These are phyloP conservation scores for Fonsecaea pedrosoi DNA, from an alignment of 2,329 filamentous ascomycete species.

Conservation along the genomic window DNA sequence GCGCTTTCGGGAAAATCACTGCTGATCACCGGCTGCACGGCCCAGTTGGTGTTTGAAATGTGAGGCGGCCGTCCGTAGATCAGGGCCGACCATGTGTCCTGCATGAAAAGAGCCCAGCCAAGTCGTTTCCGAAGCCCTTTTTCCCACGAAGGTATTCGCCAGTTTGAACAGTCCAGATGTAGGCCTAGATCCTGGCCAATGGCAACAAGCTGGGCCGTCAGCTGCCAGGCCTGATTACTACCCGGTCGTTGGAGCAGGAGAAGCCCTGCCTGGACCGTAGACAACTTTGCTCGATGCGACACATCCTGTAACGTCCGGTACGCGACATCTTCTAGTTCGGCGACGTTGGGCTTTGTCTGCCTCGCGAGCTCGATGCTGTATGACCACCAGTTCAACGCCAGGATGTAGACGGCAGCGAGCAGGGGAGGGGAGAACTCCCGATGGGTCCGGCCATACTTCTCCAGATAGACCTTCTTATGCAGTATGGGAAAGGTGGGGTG, in stretches of 20 bases:
- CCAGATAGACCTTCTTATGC: slow-evolving; percentile 79
- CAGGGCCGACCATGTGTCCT: slow-evolving; percentile 68
- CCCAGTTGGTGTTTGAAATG: slow-evolving; percentile 63
- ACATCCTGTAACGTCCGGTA: slow-evolving; percentile 38
- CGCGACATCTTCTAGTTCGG: slow-evolving; percentile 36
- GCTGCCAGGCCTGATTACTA: slow-evolving; percentile 55
- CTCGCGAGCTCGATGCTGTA: slow-evolving; percentile 51
- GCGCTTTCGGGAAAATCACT: slow-evolving; percentile 53
- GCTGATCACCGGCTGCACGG: slow-evolving; percentile 54
- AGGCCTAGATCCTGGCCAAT: slow-evolving; percentile 66
- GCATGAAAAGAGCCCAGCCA: slow-evolving; percentile 70
- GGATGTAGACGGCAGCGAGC: slow-evolving; percentile 78
- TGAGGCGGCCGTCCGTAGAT: slow-evolving; percentile 65
- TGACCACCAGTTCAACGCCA: slow-evolving; percentile 89
- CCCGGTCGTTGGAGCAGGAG: slow-evolving; percentile 59
- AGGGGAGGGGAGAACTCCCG: slow-evolving; percentile 77
- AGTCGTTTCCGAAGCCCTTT: slow-evolving; percentile 66
- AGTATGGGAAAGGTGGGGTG: slow-evolving; percentile 84
- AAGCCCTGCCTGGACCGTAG: slow-evolving; percentile 62
- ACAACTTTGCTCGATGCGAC: slow-evolving; percentile 54
- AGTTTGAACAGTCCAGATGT: slow-evolving; percentile 66
- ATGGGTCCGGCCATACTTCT: slow-evolving; percentile 76
- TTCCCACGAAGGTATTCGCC: slow-evolving; percentile 70
- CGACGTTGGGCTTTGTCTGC: slow-evolving; percentile 40
- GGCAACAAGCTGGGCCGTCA: slow-evolving; percentile 62